phyloP scores from a whole-genome alignment of 768 basidiomycete genomes.

The Pisolithus marmoratus region DNA sequence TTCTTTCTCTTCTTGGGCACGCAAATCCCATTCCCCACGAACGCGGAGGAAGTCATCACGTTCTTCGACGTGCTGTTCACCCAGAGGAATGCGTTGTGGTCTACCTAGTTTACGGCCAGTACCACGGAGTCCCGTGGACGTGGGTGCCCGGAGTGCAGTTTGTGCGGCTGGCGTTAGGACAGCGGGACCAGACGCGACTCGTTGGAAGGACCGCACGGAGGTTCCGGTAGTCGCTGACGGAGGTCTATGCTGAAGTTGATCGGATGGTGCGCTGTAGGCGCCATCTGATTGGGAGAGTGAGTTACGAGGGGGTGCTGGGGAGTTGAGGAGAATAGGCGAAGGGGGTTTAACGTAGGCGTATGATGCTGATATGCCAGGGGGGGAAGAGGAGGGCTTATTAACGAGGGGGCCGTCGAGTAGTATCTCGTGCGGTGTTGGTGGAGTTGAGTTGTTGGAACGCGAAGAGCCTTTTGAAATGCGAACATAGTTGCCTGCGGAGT shows the following conservation, averaged over 20 bases:
- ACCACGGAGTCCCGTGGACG: constrained; percentile 28
- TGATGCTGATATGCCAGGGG: constrained; percentile 17
- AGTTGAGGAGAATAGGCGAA: constrained; percentile 32
- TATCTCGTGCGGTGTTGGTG: constrained; percentile 37
- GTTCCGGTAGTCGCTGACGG: constrained; percentile 17
- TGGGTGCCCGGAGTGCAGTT: constrained; percentile 22
- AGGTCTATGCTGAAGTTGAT: constrained; percentile 25
- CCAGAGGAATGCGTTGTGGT: constrained; percentile 34
- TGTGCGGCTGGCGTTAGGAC: constrained; percentile 26
- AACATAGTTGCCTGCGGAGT: constrained; percentile 41
- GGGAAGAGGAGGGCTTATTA: constrained; percentile 19
- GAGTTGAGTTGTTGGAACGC: constrained; percentile 31
- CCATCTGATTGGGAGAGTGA: constrained; percentile 67
- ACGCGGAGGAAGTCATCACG: constrained; percentile 28
- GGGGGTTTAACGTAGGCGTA: constrained; percentile 22
- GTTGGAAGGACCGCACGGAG: constrained; percentile 52
- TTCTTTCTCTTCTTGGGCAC: constrained; percentile 37
- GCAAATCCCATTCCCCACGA: constrained; percentile 25
- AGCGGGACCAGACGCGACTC: constrained; percentile 59
- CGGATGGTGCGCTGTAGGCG: constrained; percentile 34
- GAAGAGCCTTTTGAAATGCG: constrained; percentile 41
- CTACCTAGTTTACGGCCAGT: constrained; percentile 30
- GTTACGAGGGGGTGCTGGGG: constrained; percentile 35
- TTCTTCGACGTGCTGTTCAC: constrained; percentile 30
- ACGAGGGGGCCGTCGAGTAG: constrained; percentile 20